These are phyloP conservation scores for Debaryomycetaceae sp. DNA, from an alignment of 1,139 yeast genomes.

Conservation along the genomic window DNA sequence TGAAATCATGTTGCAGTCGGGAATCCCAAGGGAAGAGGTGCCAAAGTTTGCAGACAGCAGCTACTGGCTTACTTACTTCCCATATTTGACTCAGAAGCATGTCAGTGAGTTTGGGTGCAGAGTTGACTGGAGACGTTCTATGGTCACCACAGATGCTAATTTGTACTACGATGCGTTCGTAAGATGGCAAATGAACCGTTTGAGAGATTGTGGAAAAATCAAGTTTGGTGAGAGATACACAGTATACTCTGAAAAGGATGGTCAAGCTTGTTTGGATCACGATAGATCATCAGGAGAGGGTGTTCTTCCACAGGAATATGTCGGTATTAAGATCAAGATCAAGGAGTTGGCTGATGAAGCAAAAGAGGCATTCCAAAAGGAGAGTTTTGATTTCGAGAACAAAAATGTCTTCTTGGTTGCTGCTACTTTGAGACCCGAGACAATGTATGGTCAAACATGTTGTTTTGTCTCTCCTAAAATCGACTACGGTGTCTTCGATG, in stretches of 20 bases:
- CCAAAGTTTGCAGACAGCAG: constrained; percentile 83
- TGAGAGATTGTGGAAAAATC: constrained; percentile 83
- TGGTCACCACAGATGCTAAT: constrained; percentile 92
- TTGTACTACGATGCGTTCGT: constrained; percentile 94
- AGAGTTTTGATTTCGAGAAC: constrained; percentile 40
- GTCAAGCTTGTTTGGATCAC: constrained; percentile 99
- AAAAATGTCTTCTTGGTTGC: constrained; percentile 85
- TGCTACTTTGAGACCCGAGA: constrained; percentile 97
- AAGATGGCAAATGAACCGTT: constrained; percentile 93
- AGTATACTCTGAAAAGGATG: constrained; percentile 94
- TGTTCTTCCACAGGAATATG: constrained; percentile 93
- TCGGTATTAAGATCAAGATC: constrained; percentile 82
- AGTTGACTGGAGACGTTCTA: constrained; percentile 97
- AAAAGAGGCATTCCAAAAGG: constrained; percentile 42
- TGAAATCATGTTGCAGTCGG: constrained; percentile 93
- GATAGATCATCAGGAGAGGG: constrained; percentile 98
- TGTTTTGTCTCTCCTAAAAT: constrained; percentile 97
- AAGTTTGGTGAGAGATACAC: constrained; percentile 98
- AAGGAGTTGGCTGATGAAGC: constrained; percentile 62
- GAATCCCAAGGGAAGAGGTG: constrained; percentile 79
- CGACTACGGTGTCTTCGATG: constrained; percentile 86
- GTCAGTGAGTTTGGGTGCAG: constrained; percentile 85
- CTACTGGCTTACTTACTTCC: constrained; percentile 89
- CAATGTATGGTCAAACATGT: constrained; percentile 98
- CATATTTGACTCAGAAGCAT: constrained; percentile 81